Evolutionary conservation across 2,329 filamentous ascomycete genomes (phyloP), one percentile per base, ranked within the genome.

Genomic region (Aspergillus ibericus): DNA sequence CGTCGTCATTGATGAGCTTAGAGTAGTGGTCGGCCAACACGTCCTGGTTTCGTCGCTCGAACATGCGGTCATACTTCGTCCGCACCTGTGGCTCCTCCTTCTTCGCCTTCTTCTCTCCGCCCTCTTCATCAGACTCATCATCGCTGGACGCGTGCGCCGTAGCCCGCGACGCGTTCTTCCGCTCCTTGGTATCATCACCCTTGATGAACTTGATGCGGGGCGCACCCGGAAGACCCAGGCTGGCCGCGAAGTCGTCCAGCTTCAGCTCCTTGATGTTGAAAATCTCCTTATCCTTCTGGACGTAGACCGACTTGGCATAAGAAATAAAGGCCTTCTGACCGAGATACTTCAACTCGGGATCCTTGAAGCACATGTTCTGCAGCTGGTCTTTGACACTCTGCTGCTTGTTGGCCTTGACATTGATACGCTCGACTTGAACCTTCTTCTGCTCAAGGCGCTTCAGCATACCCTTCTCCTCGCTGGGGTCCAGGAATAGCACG

Each of bases 11-110:
- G 60, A 98, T 87, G 63, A 99, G 83, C 70, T 93, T 96, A 59
- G 87, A 86, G 80, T 97, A 98, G 77, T 99, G 95, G 56, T 89
- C 87, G n/a, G 93, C 93, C 63, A 99, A 78, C 32, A 99, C 90
- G 71, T 97, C 93, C 76, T 98, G 93, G 76, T 99, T 99, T 67
- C 89, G 90, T 60, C 95, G 85, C 80, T 97, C 93, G 76, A 98
- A 97, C 95, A 99, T 98, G 67, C 92, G 89, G 75, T 99, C 92
- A 73, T 96, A 96, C 75, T 96, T 98, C 32, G 96, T 99, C 61
- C 92, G 86, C 16, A 96, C 91, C 67, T 72, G 67, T 36, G 66
- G 67, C 50, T 87, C 85, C 10, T 83, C 81, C 77, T 88, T 86
- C 73, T 85, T 86, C 60, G 80, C 77, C 58, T 74, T 76, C 68